phyloP scores from a whole-genome alignment of 2,329 filamentous ascomycete species.

The Apiospora koreana region DNA sequence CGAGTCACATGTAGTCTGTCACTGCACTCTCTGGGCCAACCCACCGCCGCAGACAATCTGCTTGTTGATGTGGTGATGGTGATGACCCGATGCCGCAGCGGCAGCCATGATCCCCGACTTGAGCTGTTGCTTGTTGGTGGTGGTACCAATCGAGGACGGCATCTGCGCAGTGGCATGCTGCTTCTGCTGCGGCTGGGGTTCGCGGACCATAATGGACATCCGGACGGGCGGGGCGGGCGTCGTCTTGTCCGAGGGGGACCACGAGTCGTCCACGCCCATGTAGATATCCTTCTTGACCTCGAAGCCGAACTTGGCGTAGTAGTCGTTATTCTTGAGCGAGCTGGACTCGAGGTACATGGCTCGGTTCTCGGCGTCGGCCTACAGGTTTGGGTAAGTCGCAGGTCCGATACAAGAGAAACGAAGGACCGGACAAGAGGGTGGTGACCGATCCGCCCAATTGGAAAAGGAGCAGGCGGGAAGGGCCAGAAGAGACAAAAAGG shows the following conservation, averaged over 20 bases:
- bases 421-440: background rate
- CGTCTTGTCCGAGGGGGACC: slow-evolving; percentile 17
- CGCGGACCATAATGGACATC: slow-evolving; percentile 80
- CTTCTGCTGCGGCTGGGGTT: slow-evolving; percentile 47
- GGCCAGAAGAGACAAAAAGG: slow-evolving; percentile 1
- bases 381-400: background rate
- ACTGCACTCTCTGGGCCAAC: background rate
- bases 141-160: background rate
- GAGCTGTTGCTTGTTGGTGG: slow-evolving; percentile 24
- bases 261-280: slow-evolving; percentile 38
- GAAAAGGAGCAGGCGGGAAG: background rate
- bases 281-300: slow-evolving; percentile 63
- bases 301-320: slow-evolving; percentile 79
- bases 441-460: too few species aligned
- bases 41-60: background rate
- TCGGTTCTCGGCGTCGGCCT: slow-evolving; percentile 69
- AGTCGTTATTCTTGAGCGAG: slow-evolving; percentile 64
- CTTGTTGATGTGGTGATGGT: slow-evolving; percentile 1
- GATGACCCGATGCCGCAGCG: background rate
- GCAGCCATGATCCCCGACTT: background rate
- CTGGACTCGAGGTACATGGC: slow-evolving; percentile 81
- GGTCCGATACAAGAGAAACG: background rate
- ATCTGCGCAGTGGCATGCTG: background rate
- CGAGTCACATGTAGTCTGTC: background rate
- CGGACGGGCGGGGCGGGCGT: slow-evolving; percentile 51